Base-by-base conservation (phyloP, 495 filamentous ascomycete species). In the Parathielavia appendiculata region DNA sequence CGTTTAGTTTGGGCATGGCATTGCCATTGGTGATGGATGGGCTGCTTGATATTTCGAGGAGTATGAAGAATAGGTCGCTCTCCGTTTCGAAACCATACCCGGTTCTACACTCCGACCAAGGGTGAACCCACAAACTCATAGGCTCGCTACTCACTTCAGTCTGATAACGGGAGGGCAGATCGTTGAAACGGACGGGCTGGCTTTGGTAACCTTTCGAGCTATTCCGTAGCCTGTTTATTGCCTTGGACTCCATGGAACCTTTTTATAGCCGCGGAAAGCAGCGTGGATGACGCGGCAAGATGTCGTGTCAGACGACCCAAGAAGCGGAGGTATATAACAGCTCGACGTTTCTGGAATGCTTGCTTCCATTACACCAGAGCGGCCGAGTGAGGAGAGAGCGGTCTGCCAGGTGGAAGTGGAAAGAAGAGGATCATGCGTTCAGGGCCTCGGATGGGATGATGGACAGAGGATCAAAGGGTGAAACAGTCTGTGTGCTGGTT, bases 11-110 rank as follows among this genome's bases (percentile, higher is more conserved):
- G 30, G 40, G 17, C 41, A 23, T 20, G 51, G 30, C 26, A 56
- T 56, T 51, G 58, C 46, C 58, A 60, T 60, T 60, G 41, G 56
- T 51, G 58, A 56, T 60, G 38, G 13, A 6, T 53, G 32, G 26
- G 2, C 11, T n/a, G 1, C 13, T 12, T 23, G 26, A 8, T 1
- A 4, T 11, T 9, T 30, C 20, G 40, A 47, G 26, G 26, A 2
- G 26, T 30, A 55, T 38, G 43, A 47, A 16, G 38, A n/a, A 41
- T 50, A 36, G 14, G 14, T 35, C 43, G 39, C 2, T 12, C n/a
- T 20, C 26, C 10, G 10, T 48, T 45, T 45, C 43, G 8, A 23
- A 8, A 39, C 11, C 35, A 23, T n/a, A 22, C 19, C 50, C 50
- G 34, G 16, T 36, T 51, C 20, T n/a, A 16, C 17, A 14, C 17